Percentiles rank a stretch among this genome's conserved stretches.
These are phyloP conservation scores for Ganoderma leucocontextum DNA, from an alignment of 1,284 basidiomycete species.

Conservation along the genomic window DNA sequence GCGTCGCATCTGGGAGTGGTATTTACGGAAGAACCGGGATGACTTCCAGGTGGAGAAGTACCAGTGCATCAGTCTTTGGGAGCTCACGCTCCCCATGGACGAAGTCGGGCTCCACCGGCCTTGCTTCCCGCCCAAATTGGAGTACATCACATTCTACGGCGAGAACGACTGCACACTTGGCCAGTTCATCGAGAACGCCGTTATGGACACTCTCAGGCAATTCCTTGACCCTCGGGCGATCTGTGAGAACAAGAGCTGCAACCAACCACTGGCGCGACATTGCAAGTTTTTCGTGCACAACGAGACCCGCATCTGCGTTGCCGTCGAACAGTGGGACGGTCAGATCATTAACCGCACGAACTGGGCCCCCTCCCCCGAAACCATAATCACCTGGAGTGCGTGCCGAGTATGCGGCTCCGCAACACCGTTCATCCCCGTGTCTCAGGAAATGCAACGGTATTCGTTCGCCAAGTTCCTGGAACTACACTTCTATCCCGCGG, in stretches of 20 bases:
- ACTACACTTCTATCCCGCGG: constrained; percentile 90
- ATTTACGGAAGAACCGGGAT: constrained; percentile 82
- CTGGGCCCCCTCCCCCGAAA: constrained; percentile 66
- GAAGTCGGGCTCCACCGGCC: constrained; percentile 70
- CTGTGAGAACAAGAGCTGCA: constrained; percentile 87
- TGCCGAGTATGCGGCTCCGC: constrained; percentile 85
- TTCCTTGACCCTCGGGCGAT: constrained; percentile 76
- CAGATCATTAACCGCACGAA: constrained; percentile 68
- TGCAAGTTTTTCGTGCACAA: constrained; percentile 92
- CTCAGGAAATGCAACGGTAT: constrained; percentile 92
- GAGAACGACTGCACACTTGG: constrained; percentile 93
- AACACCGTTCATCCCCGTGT: constrained; percentile 90
- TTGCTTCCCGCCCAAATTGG: constrained; percentile 75
- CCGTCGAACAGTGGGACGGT: constrained; percentile 87
- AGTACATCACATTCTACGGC: constrained; percentile 90
- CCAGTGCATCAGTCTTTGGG: constrained; percentile 85
- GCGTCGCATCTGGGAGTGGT: constrained; percentile 92
- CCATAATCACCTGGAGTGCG: constrained; percentile 92
- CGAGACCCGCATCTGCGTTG: constrained; percentile 83
- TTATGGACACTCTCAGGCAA: constrained; percentile 73
- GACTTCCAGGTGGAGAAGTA: constrained; percentile 93
- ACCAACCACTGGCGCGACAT: constrained; percentile 84
- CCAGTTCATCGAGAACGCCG: constrained; percentile 88
- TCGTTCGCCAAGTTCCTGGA: constrained; percentile 96
- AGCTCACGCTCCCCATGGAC: constrained; percentile 77